These are phyloP conservation scores for Cornus suecica DNA, from an alignment of 148 eudicot species.

Conservation along the genomic window DNA sequence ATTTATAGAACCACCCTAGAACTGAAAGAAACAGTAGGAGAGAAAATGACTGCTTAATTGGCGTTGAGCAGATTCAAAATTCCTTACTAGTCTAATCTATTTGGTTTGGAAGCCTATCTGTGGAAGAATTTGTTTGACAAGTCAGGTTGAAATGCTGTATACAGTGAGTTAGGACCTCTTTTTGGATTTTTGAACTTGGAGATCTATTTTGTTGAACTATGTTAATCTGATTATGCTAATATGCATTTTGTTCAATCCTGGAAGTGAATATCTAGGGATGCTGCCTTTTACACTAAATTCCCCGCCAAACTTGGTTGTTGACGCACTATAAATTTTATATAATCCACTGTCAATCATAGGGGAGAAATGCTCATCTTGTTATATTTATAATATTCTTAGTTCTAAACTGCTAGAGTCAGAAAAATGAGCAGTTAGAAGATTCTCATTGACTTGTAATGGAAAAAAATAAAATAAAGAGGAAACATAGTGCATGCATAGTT, in stretches of 20 bases:
- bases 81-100: not conserved
- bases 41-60: not conserved
- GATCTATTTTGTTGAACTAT: no score
- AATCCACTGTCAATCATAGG: not conserved
- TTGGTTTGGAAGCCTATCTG: not conserved
- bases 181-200: not conserved
- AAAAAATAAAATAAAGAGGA: not conserved
- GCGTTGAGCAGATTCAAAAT: not conserved
- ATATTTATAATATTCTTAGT: not conserved
- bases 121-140: not conserved
- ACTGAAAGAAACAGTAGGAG: not conserved
- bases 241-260: no score
- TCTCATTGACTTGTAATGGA: slow-evolving; percentile 13
- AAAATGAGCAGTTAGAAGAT: slow-evolving; percentile 21
- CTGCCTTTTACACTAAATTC: no score
- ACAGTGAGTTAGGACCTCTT: not conserved
- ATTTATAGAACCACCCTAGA: not conserved
- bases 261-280: not conserved
- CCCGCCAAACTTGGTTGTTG: not conserved
- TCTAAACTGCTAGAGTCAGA: slow-evolving; percentile 1
- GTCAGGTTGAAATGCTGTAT: not conserved
- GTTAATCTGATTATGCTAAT: no score
- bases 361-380: not conserved
- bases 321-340: not conserved
- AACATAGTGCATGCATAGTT: not conserved